Evolutionary conservation across 257 asterid species (phyloP).

Genomic region (Primulina tabacum): DNA sequence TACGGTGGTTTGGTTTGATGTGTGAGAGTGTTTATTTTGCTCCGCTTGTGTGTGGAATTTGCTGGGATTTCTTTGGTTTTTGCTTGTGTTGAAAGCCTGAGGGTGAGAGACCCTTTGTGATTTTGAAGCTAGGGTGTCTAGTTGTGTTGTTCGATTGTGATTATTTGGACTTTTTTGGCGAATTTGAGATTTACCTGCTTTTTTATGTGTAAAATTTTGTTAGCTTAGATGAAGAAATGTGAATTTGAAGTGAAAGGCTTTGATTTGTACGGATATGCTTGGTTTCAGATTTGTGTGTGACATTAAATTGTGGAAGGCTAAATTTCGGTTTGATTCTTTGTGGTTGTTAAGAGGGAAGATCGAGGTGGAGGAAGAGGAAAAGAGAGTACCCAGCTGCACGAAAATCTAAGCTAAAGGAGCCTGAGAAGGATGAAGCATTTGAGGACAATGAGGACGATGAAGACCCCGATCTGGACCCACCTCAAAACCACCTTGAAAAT

Average conservation of each 20-base stretch:
- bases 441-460: conserved; percentile 90
- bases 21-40: background rate
- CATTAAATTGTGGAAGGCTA: conserved; percentile 1
- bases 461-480: conserved; percentile 61
- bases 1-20: background rate
- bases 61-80: background rate
- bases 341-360: conserved; percentile 58
- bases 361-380: conserved; percentile 94
- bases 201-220: background rate
- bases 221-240: background rate
- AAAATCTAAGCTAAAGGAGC: conserved; percentile 57
- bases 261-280: background rate
- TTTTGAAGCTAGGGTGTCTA: background rate
- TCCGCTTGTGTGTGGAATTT: background rate
- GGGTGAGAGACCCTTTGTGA: background rate
- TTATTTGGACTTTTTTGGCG: background rate
- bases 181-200: background rate
- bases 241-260: background rate
- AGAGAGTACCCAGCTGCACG: conserved; percentile 60
- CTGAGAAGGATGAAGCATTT: conserved; percentile 57
- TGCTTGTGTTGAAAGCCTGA: background rate
- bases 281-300: background rate
- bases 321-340: conserved; percentile 1
- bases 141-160: background rate
- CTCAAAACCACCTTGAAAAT: conserved; percentile 38